Conservation (phyloP, 2,329 filamentous ascomycete species). For the Penicillium sp. region DNA sequence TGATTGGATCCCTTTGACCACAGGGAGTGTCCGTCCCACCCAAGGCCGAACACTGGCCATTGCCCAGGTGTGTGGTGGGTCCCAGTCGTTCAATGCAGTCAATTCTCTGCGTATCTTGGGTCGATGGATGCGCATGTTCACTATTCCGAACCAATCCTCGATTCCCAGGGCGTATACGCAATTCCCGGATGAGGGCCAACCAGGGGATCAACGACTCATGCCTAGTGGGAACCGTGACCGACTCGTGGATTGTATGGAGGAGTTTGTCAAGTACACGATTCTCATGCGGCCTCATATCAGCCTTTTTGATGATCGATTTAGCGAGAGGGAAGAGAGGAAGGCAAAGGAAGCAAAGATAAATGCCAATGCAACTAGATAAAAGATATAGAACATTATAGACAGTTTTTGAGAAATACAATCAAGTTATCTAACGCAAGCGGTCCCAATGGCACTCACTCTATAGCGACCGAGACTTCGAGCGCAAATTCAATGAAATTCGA, state of each 20-base stretch:
- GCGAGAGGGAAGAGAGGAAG: slow-evolving; percentile 55
- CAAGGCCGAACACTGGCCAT: slow-evolving; percentile 68
- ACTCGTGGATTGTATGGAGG: slow-evolving; percentile 70
- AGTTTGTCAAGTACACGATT: slow-evolving; percentile 71
- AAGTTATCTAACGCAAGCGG: too few species aligned
- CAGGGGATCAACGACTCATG: slow-evolving; percentile 56
- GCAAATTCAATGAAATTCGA: too few species aligned
- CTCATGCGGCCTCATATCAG: slow-evolving; percentile 66
- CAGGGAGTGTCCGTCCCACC: slow-evolving; percentile 66
- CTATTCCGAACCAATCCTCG: slow-evolving; percentile 68
- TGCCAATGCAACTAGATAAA: too few species aligned
- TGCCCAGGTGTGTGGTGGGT: slow-evolving; percentile 66
- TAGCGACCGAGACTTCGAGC: too few species aligned
- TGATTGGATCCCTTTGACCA: slow-evolving; percentile 69
- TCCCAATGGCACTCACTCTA: too few species aligned
- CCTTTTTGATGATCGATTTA: slow-evolving; percentile 66
- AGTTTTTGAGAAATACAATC: too few species aligned
- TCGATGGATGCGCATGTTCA: slow-evolving; percentile 72
- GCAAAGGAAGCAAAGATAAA: slow-evolving; percentile 27
- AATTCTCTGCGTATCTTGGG: slow-evolving; percentile 68
- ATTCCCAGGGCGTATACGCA: slow-evolving; percentile 67
- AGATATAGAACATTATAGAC: too few species aligned
- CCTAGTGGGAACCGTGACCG: slow-evolving; percentile 62
- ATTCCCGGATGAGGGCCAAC: slow-evolving; percentile 57
- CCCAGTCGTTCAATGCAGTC: slow-evolving; percentile 70